These are phyloP conservation scores for Penicillium frequentans DNA, from an alignment of 2,329 filamentous ascomycete species.

Conservation along the genomic window DNA sequence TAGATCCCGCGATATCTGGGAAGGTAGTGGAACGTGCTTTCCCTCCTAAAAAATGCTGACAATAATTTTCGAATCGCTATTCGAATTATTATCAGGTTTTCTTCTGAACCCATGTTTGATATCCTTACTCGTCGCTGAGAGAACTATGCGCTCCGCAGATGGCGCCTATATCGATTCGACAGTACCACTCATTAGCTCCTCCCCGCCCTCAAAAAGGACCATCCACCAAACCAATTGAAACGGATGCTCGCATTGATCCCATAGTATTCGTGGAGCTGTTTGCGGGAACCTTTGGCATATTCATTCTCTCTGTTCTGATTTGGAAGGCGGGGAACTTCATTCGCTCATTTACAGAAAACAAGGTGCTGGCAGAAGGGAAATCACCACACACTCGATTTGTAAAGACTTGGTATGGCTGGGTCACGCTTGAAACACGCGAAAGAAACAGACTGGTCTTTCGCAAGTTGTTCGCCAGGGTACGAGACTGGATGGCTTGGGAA, in stretches of 20 bases:
- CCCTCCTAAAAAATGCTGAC: neutral
- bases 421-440: conserved; percentile 33
- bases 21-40: neutral
- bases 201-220: conserved; percentile 26
- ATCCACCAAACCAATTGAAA: conserved; percentile 20
- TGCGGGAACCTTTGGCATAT: conserved; percentile 38
- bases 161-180: conserved; percentile 31
- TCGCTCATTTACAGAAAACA: conserved; percentile 36
- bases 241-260: conserved; percentile 29
- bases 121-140: neutral
- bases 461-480: conserved; percentile 19
- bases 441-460: conserved; percentile 26
- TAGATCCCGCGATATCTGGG: neutral
- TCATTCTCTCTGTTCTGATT: conserved; percentile 37
- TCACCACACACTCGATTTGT: conserved; percentile 33
- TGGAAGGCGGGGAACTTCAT: conserved; percentile 41
- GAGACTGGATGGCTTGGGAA: conserved; percentile 34
- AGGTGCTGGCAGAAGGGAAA: conserved; percentile 34
- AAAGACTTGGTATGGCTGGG: conserved; percentile 46
- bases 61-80: neutral
- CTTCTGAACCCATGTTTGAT: neutral
- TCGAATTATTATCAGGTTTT: neutral
- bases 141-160: conserved; percentile 15
- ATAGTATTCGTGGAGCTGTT: conserved; percentile 36
- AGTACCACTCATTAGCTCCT: conserved; percentile 24